phyloP scores from a whole-genome alignment of 768 basidiomycete species.

The Inosperma sp. region DNA sequence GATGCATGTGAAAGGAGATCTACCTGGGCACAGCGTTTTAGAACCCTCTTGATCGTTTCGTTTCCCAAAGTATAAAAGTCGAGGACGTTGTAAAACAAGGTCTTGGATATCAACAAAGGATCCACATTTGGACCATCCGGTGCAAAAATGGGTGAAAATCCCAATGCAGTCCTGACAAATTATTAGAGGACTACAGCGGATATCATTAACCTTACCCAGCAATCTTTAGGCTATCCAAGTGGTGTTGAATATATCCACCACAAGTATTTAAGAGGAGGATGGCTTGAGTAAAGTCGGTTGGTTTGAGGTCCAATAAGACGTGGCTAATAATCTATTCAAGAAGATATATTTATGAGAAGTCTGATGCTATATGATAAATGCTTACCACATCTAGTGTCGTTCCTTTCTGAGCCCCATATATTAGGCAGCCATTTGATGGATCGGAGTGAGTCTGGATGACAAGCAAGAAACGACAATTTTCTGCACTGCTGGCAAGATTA shows the following conservation, averaged over 20 bases:
- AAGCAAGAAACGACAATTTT: not conserved
- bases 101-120: no score
- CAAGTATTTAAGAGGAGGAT: not conserved
- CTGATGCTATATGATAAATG: not conserved
- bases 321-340: not conserved
- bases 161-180: not conserved
- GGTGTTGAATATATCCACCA: not conserved
- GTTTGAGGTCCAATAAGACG: not conserved
- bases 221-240: not conserved
- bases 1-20: not conserved
- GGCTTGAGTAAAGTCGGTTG: not conserved
- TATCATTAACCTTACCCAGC: not conserved
- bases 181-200: not conserved
- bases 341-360: not conserved
- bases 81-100: no score
- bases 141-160: not conserved
- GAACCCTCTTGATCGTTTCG: no score
- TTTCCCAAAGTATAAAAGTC: not conserved
- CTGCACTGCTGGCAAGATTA: not conserved
- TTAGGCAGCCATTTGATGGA: not conserved
- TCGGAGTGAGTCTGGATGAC: not conserved
- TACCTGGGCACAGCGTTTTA: no score
- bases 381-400: not conserved
- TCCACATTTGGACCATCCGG: no score
- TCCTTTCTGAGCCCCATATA: not conserved